These are phyloP conservation scores for Fermentozyma sake DNA, from an alignment of 1,139 yeast species.

Conservation along the genomic window DNA sequence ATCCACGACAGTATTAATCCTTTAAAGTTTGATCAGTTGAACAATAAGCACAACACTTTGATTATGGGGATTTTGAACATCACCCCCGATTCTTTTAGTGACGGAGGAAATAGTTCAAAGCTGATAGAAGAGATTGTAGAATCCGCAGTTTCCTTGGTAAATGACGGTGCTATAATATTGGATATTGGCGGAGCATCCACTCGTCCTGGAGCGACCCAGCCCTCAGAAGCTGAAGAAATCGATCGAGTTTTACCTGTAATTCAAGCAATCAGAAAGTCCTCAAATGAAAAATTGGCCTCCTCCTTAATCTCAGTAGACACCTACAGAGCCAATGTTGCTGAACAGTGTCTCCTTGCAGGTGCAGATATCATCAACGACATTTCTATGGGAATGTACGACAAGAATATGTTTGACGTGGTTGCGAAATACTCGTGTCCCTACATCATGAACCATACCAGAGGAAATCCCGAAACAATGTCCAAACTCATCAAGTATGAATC, in stretches of 20 bases:
- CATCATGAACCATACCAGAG: slow-evolving; percentile 80
- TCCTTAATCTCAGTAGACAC: slow-evolving; percentile 78
- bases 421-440: slow-evolving; percentile 73
- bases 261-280: slow-evolving; percentile 48
- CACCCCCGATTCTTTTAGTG: slow-evolving; percentile 95
- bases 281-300: slow-evolving; percentile 28
- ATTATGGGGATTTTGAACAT: slow-evolving; percentile 86
- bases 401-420: slow-evolving; percentile 58
- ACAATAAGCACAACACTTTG: slow-evolving; percentile 36
- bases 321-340: slow-evolving; percentile 72
- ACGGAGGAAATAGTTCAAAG: slow-evolving; percentile 56
- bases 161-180: slow-evolving; percentile 61
- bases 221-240: slow-evolving; percentile 56
- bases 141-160: slow-evolving; percentile 42
- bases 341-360: slow-evolving; percentile 63
- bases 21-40: slow-evolving; percentile 35
- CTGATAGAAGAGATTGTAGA: slow-evolving; percentile 28
- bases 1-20: slow-evolving; percentile 14
- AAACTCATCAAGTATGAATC: slow-evolving; percentile 51
- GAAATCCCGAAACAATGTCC: slow-evolving; percentile 73
- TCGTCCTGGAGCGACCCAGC: slow-evolving; percentile 70
- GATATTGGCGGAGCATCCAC: slow-evolving; percentile 96
- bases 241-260: slow-evolving; percentile 68
- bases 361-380: slow-evolving; percentile 92
- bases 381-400: slow-evolving; percentile 75